Evolutionary conservation across 2,329 filamentous ascomycete species (phyloP), one percentile per base, ranked within the genome.

Genomic region (Aspergillus sp.): DNA sequence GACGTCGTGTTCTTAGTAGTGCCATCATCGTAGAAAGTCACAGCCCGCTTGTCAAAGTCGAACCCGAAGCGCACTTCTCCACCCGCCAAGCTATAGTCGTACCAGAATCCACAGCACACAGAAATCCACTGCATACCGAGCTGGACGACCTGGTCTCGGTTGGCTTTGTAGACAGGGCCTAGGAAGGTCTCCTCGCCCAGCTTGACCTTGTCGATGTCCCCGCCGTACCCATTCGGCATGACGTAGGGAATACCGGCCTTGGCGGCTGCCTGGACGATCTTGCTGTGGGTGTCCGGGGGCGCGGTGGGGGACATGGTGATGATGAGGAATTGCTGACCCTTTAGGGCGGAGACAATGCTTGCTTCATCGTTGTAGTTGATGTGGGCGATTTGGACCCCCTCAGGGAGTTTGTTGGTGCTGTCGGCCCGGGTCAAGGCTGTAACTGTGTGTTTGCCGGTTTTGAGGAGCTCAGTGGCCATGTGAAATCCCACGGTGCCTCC

Each of bases 1-100:
- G 82, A 84, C 0, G 78, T 83, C 62, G 82, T 84, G 68, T 86
- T 85, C 62, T 76, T 80, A 2, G 78, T 81, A 19, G 79, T 80
- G 0, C 88, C 88, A 27, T 85, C 83, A 61, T 86, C 85, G 59
- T 79, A 84, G n/a, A 84, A 68, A 0, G 78, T 81, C 10, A 80
- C 68, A 5, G 68, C 70, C 0, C 72, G 72, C 41, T 80, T 76
- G 7, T 72, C 64, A 48, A 86, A 73, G 57, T 85, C 81, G 69
- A 86, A 83, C 1, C 84, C 84, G 61, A 76, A 83, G 44, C 71
- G 68, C 21, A 71, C 54, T 1, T 65, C 61, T 0, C 70, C 70
- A 2, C 74, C 73, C 0, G 71, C 78, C 3, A 85, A 67, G 54
- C 80, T 82, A 62, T 77, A 83, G 52, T 85, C 81, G 67, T 84